A percentile compares a stretch with the other conserved stretches of the same genome.
Conservation (phyloP, 2,329 filamentous ascomycete species). For the Colletotrichum sansevieriae region DNA sequence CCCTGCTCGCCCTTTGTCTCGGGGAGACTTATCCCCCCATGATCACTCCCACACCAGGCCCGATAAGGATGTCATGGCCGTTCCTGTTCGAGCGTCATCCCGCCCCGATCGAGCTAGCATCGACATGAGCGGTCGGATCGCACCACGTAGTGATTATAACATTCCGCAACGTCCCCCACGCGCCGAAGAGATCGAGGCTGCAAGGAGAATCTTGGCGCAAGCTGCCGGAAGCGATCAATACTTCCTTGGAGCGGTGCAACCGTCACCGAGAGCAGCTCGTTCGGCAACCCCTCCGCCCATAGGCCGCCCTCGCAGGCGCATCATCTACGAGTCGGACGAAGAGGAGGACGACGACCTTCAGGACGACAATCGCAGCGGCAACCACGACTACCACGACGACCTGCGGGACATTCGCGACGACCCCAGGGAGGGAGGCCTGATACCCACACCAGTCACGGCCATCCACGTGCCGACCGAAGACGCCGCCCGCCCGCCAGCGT, state of each 20-base stretch:
- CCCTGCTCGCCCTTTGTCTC: constrained; percentile 19
- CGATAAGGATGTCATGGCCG: not conserved
- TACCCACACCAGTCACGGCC: constrained; percentile 16
- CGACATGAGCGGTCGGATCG: constrained; percentile 13
- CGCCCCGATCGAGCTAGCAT: constrained; percentile 26
- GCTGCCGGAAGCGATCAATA: constrained; percentile 14
- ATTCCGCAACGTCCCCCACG: constrained; percentile 25
- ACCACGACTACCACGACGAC: not conserved
- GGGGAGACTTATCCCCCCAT: constrained; percentile 7
- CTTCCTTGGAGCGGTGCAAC: not conserved
- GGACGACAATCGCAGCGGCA: no score
- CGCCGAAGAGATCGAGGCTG: constrained; percentile 34
- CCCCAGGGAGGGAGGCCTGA: not conserved
- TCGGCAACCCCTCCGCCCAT: constrained; percentile 39
- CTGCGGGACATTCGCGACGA: constrained; percentile 17
- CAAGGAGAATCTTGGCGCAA: constrained; percentile 28
- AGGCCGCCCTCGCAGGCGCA: constrained; percentile 4
- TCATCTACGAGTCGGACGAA: constrained; percentile 34
- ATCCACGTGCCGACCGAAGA: constrained; percentile 12
- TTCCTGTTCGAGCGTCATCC: constrained; percentile 17
- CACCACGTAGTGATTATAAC: constrained; percentile 18
- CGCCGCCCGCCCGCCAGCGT: not conserved
- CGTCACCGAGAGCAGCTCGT: not conserved
- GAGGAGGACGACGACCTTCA: constrained; percentile 17
- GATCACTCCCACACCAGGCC: constrained; percentile 3